Evolutionary conservation across 257 asterid genomes (phyloP).

Genomic region (Fraxinus anomala): DNA sequence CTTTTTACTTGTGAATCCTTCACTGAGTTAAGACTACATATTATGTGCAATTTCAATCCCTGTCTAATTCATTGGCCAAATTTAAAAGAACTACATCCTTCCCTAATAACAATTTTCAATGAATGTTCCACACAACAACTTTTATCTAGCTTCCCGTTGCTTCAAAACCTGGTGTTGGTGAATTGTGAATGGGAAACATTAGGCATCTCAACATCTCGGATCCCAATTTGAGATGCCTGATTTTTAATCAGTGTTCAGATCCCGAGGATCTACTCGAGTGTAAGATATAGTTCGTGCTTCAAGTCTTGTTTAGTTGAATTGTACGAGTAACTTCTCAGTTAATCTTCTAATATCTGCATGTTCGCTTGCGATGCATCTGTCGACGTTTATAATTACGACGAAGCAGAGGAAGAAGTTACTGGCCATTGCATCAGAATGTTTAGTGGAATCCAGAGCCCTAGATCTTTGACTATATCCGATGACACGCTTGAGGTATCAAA

Average conservation of each 20-base stretch:
- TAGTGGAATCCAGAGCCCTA: background rate
- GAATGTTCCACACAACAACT: background rate
- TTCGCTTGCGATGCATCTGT: background rate
- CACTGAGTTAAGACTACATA: background rate
- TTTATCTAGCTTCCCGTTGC: background rate
- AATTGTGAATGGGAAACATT: background rate
- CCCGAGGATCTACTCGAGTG: background rate
- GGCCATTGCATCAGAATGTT: background rate
- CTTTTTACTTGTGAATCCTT: background rate
- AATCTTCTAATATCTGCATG: background rate
- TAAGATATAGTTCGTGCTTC: background rate
- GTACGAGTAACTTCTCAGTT: background rate
- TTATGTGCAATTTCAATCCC: background rate
- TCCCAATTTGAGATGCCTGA: background rate
- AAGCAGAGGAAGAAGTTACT: background rate
- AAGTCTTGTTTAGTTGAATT: background rate
- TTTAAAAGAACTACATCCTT: background rate
- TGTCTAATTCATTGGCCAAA: background rate
- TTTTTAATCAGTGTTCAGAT: background rate
- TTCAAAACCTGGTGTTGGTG: background rate
- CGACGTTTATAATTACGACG: background rate
- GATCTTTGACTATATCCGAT: background rate
- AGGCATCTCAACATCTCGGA: background rate
- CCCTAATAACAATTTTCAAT: background rate
- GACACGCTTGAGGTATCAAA: background rate